Evolutionary conservation across 371 early-diverging fungal species (phyloP).

Genomic region (Actinomucor elegans): DNA sequence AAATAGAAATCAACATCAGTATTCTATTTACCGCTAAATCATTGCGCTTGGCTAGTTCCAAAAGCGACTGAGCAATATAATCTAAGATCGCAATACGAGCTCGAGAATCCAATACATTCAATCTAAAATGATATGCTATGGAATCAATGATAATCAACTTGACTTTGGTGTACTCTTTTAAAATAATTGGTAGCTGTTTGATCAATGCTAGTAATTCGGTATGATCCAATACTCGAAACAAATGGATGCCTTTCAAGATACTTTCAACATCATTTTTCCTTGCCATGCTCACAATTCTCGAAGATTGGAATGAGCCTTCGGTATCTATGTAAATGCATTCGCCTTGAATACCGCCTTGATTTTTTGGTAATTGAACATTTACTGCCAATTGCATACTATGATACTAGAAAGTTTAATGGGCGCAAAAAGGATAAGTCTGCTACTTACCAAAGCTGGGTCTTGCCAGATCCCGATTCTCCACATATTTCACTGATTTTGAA

Average conservation of each 20-base stretch:
- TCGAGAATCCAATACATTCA: constrained; percentile 45
- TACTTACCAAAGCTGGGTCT: constrained; percentile 65
- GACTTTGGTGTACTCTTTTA: constrained; percentile 43
- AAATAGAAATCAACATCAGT: not conserved
- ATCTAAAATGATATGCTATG: constrained; percentile 65
- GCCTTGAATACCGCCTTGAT: constrained; percentile 42
- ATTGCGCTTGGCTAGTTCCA: constrained; percentile 36
- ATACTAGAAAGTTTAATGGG: too few species aligned
- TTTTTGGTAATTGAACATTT: constrained; percentile 49
- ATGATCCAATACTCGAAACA: constrained; percentile 52
- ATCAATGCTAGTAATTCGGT: constrained; percentile 54
- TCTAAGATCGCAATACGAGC: constrained; percentile 46
- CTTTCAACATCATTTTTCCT: constrained; percentile 3
- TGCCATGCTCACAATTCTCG: constrained; percentile 46
- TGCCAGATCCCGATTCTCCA: constrained; percentile 68
- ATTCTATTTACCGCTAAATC: not conserved
- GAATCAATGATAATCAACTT: constrained; percentile 65
- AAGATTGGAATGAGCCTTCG: constrained; percentile 58
- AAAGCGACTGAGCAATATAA: constrained; percentile 44
- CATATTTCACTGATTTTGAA: constrained; percentile 63
- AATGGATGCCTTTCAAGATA: constrained; percentile 47
- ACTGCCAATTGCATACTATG: constrained; percentile 64
- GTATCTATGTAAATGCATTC: constrained; percentile 74
- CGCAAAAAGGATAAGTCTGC: not conserved
- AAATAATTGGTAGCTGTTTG: constrained; percentile 48